These are phyloP conservation scores for Rhizophagus sp. DNA, from an alignment of 192 early-diverging fungal genomes.

Conservation along the genomic window DNA sequence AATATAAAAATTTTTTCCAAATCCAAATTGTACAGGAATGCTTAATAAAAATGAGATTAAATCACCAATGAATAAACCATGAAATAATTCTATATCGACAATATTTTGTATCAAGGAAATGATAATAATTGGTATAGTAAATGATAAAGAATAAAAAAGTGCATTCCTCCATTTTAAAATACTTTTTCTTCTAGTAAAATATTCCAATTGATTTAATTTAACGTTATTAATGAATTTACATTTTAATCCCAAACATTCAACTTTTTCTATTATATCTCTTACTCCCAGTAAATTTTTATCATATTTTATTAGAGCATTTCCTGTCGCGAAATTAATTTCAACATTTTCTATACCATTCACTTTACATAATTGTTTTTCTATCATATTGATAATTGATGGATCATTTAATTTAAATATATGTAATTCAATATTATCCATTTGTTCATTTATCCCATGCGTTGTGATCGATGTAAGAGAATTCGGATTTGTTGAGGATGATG, in stretches of 20 bases:
- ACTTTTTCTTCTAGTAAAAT: constrained; percentile 78
- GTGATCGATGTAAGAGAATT: not conserved
- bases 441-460: not conserved
- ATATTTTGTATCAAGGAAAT: constrained; percentile 64
- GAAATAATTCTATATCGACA: constrained; percentile 46
- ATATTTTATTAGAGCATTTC: constrained; percentile 74
- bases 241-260: constrained; percentile 83
- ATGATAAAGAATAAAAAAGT: constrained; percentile 64
- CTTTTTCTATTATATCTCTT: constrained; percentile 77
- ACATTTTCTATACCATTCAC: not conserved
- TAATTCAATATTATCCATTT: not conserved
- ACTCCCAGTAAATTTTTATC: constrained; percentile 62
- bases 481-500: not conserved
- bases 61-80: constrained; percentile 67
- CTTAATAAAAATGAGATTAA: constrained; percentile 72
- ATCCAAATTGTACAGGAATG: constrained; percentile 89
- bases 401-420: not conserved
- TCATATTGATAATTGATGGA: not conserved
- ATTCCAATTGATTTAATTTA: constrained; percentile 80
- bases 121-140: constrained; percentile 81
- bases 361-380: not conserved
- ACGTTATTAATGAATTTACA: constrained; percentile 65
- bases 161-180: constrained; percentile 75
- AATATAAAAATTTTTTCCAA: constrained; percentile 78
- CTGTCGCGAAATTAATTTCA: constrained; percentile 74